Evolutionary conservation across 768 basidiomycete genomes (phyloP), one percentile per base, ranked within the genome.

Genomic region (Gloeostereum incarnatum): DNA sequence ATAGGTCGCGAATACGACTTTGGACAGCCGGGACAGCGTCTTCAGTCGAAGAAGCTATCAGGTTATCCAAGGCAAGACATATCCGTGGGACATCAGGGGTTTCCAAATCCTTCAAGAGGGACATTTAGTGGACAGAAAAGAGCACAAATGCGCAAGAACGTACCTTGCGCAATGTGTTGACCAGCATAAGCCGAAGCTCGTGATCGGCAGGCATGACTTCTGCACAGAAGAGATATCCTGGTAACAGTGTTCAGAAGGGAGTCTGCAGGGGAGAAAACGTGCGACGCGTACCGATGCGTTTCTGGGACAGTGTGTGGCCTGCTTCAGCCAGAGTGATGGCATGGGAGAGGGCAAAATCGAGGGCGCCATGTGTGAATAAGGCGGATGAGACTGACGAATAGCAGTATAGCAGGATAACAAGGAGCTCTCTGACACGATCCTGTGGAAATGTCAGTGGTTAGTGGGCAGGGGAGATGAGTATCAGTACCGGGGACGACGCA

Each of bases 101-200:
- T 55, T 87, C 84, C 20, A 92, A 54, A 51, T 92, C 88, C 87
- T 90, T 46, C 21, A 6, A 19, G 32, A 3, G 11, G 14, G 36
- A 36, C 42, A 44, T 21, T 34, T 7, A 29, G 16, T 22, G 20
- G 13, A 24, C 7, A 38, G 33, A 6, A 20, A 5, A 25, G 17
- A 5, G 31, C 16, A 37, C 35, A 26, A 13, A 10, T 2, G 10
- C n/a, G 23, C 5, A 4, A 24, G 20, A 5, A 31, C 53, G 40
- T 48, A 78, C 88, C 70, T 91, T 91, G 45, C 86, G 77, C 23
- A 89, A 53, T 4, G 88, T 89, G 47, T 92, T 92, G 41, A 91
- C 78, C 16, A 90, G 68, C 81, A 92, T 88, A 17, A 92, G 62
- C 36, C 76, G 71, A 22, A 89, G 62, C 43, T 88, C 85, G 50